Base-by-base conservation (phyloP, 108 stramenopile species). In the Fragilariopsis cylindrus region DNA sequence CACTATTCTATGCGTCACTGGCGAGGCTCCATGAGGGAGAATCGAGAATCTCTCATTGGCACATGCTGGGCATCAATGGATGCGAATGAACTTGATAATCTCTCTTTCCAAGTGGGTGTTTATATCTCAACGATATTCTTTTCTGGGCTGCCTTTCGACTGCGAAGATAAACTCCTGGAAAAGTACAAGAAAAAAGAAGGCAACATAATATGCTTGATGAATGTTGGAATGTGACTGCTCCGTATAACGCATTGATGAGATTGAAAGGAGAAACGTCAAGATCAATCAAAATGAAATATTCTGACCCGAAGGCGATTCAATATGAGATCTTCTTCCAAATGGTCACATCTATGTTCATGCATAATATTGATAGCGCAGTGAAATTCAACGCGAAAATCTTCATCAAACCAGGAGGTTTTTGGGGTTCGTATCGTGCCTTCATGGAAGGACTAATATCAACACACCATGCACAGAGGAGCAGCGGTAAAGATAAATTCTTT, bases 281-380 rank as follows among this genome's bases (percentile, higher is more conserved):
- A 52, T 7, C 50, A n/a, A 18, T 50, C 4, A 52, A 68, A 52
- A 52, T 16, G 19, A 58, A 47, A 30, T 48, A 68, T 40, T 19
- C 55, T 2, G 74, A 68, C 30, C 11, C 55, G 16, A 50, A 46
- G 18, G 65, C 74, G 5, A 47, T 68, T 43, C 74, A 75, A 44
- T 75, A 68, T 13, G 66, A 43, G 8, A 48, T 75, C 3, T 75
- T 75, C 46, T 75, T 75, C 47, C 65, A 75, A 15, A 67, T 75
- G 74, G 65, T 75, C 7, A 43, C 48, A 11, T 42, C 74, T 48
- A 15, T 75, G 4, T 75, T 75, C 57, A 48, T 67, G 66, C 55
- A 75, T 8, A 66, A 75, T 12, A 68, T 75, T 30, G 48, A 46
- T 12, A 75, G 45, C 39, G 74, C 74, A 16, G 74, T 44, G 7